Base-by-base conservation (phyloP, 805 yeast genomes). In the Yueomyces sp. region DNA sequence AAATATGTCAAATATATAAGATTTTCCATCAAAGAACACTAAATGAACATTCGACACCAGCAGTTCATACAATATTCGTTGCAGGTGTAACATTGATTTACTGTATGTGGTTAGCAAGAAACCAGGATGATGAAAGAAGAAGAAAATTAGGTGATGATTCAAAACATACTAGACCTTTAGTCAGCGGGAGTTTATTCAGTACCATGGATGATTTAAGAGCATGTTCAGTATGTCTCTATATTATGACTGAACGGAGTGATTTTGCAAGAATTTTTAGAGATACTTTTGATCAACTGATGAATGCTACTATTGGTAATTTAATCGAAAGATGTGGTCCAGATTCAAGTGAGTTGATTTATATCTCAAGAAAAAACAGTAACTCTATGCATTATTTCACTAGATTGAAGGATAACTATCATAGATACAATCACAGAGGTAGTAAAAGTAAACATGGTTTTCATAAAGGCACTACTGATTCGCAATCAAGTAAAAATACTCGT, bases 81-180 rank as follows among this genome's bases (percentile, higher is more conserved):
- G 83, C 84, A 9, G 85, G 85, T 40, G 77, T 79, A 5, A 79
- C 85, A 0, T 61, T 79, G 34, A 72, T 77, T 5, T 79, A 79
- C 51, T 78, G 84, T 57, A 64, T 79, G 50, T 79, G 84, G 83
- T 52, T 79, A 38, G 74, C 79, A 12, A 70, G 81, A 55, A 79
- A 79, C 50, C 65, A 69, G 47, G 80, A 76, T 54, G 82, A 76
- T 53, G 64, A 68, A 64, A 66, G 76, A 50, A 64, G 81, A 51
- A 70, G 65, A 48, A 63, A 70, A 41, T 52, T 75, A 30, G 81
- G 81, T 26, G 81, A 76, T 52, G 69, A 62, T 39, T 73, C 78
- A 9, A 76, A 74, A 46, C 80, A 76, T 54, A 76, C 81, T 1
- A 64, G 79, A 48, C 81, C 82, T 3, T 60, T 71, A 3, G 75